Evolutionary conservation across 305 asterid species (phyloP).

Genomic region (Fraxinus greggii): DNA sequence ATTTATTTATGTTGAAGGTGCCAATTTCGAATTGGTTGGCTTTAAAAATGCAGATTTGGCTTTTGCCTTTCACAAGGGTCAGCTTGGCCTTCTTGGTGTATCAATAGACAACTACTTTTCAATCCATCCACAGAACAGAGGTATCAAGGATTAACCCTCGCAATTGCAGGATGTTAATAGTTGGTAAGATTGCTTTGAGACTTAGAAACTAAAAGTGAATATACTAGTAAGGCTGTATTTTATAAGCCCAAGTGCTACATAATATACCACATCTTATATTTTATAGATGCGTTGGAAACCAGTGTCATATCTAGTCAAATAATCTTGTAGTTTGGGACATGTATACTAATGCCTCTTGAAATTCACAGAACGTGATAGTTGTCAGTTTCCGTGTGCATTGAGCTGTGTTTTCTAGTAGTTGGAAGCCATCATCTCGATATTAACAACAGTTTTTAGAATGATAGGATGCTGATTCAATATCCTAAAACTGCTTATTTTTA

Average conservation of each 20-base stretch:
- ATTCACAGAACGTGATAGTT: slow-evolving; percentile 27
- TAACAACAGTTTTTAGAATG: background rate
- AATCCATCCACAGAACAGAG: slow-evolving; percentile 90
- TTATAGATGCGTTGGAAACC: slow-evolving; percentile 45
- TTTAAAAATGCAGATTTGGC: slow-evolving; percentile 98
- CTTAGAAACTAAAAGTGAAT: slow-evolving; percentile 77
- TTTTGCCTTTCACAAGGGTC: slow-evolving; percentile 79
- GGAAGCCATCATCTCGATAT: background rate
- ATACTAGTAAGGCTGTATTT: slow-evolving; percentile 53
- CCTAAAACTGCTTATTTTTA: background rate
- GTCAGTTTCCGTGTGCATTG: slow-evolving; percentile 22
- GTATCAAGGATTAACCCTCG: slow-evolving; percentile 94
- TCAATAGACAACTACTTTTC: slow-evolving; percentile 88
- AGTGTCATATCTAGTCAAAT: slow-evolving; percentile 49
- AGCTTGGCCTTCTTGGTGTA: slow-evolving; percentile 98
- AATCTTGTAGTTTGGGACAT: slow-evolving; percentile 38
- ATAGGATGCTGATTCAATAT: slow-evolving; percentile 10
- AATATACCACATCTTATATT: slow-evolving; percentile 63
- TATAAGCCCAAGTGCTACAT: slow-evolving; percentile 14
- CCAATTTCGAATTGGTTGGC: slow-evolving; percentile 99
- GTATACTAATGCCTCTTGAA: slow-evolving; percentile 25
- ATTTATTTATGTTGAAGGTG: slow-evolving; percentile 88
- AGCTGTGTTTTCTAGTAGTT: slow-evolving; percentile 23
- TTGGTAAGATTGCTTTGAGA: slow-evolving; percentile 99
- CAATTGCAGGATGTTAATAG: slow-evolving; percentile 89